These are phyloP conservation scores for Trichoderma sp. DNA, from an alignment of 2,329 filamentous ascomycete species.

Conservation along the genomic window DNA sequence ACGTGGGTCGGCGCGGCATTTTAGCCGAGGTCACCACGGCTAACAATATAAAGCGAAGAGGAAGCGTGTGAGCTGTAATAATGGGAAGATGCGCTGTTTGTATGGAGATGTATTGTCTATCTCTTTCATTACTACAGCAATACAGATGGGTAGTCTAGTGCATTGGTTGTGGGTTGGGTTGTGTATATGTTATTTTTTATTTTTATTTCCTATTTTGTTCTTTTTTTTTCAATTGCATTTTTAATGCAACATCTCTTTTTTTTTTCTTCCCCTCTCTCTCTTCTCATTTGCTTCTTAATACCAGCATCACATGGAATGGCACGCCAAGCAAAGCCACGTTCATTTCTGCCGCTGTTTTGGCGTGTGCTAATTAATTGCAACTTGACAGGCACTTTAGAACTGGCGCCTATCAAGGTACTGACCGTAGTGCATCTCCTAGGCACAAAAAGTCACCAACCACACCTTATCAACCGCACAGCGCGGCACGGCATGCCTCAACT, in stretches of 20 bases:
- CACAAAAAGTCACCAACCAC: not conserved
- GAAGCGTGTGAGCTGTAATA: not conserved
- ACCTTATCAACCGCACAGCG: not conserved
- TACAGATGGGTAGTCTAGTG: not conserved
- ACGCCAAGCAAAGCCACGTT: not conserved
- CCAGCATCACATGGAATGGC: not conserved
- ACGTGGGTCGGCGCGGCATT: not conserved
- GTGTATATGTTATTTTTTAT: not conserved
- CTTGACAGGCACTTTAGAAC: not conserved
- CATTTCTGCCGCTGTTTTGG: not conserved
- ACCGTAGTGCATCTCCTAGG: not conserved
- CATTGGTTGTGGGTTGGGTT: not conserved
- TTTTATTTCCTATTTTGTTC: not conserved
- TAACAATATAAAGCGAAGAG: not conserved
- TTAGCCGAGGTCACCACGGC: constrained; percentile 10
- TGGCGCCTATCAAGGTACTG: not conserved
- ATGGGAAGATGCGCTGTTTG: not conserved
- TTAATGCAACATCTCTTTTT: not conserved
- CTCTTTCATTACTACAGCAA: not conserved
- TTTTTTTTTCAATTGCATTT: not conserved
- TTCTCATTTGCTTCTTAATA: not conserved
- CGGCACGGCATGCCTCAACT: not conserved
- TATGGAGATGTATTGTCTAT: not conserved
- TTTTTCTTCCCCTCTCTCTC: not conserved
- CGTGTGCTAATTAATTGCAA: not conserved